A percentile compares a stretch with the other conserved stretches of the same genome.
Conservation (phyloP, 768 basidiomycete species). For the Tylopilus intermedius region DNA sequence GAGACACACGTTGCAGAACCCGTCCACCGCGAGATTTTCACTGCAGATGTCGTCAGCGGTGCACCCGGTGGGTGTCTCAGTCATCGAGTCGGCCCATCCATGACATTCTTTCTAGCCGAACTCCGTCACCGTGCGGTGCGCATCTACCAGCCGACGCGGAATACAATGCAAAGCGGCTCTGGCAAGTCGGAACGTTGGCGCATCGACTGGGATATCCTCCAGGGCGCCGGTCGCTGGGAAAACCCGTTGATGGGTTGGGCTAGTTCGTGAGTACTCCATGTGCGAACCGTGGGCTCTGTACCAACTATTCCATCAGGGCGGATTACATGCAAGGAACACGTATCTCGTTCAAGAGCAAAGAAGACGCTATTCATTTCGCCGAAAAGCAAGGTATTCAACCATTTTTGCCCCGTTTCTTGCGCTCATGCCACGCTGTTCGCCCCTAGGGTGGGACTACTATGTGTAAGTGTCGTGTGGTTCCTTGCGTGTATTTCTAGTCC, state of each 20-base stretch:
- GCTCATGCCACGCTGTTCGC: slow-evolving; percentile 1
- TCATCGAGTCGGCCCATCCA: not conserved
- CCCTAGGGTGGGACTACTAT: slow-evolving; percentile 88
- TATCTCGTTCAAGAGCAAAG: slow-evolving; percentile 76
- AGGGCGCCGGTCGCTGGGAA: slow-evolving; percentile 91
- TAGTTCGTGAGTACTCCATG: slow-evolving; percentile 65
- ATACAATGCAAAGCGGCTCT: slow-evolving; percentile 92
- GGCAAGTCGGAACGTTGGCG: slow-evolving; percentile 86
- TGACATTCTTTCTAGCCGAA: slow-evolving; percentile 49
- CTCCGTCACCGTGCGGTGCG: slow-evolving; percentile 83
- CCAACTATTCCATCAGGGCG: slow-evolving; percentile 45
- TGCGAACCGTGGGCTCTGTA: not conserved
- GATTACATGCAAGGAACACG: slow-evolving; percentile 95
- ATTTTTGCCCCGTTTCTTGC: not conserved
- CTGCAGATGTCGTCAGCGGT: slow-evolving; percentile 81
- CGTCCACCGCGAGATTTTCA: slow-evolving; percentile 54
- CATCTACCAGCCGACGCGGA: slow-evolving; percentile 88
- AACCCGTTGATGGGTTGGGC: slow-evolving; percentile 98
- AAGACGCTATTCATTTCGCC: slow-evolving; percentile 90
- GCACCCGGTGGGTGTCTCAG: slow-evolving; percentile 61
- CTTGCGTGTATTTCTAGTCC: slow-evolving; percentile 4
- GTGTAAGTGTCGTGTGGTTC: slow-evolving; percentile 50
- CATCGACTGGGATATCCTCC: slow-evolving; percentile 90
- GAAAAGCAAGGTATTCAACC: slow-evolving; percentile 82
- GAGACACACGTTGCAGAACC: slow-evolving; percentile 40